phyloP scores from a whole-genome alignment of 257 asterid genomes.

The Perilla frutescens region DNA sequence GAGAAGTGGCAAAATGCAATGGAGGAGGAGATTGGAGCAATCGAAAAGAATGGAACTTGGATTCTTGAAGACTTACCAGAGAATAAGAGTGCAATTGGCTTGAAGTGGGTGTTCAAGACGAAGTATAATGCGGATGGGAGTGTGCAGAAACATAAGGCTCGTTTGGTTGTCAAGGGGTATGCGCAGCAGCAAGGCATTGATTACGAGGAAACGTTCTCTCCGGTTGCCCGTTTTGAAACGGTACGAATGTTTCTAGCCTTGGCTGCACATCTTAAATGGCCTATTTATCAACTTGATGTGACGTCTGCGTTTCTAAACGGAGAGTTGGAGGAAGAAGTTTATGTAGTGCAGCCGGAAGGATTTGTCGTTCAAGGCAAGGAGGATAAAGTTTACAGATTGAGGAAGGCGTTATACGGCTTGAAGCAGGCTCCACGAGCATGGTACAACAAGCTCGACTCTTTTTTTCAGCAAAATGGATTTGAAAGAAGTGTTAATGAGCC shows the following conservation, averaged over 20 bases:
- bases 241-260: not conserved
- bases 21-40: not conserved
- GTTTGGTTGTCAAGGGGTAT: conserved; percentile 20
- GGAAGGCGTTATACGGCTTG: too few relatives aligned
- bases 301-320: not conserved
- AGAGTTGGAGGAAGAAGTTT: not conserved
- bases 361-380: too few relatives aligned
- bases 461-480: not conserved
- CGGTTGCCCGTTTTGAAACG: not conserved
- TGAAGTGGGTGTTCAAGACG: too few relatives aligned
- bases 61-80: not conserved
- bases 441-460: too few relatives aligned
- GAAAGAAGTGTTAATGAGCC: conserved; percentile 20
- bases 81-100: not conserved
- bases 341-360: too few relatives aligned
- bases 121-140: not conserved
- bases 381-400: too few relatives aligned
- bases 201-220: conserved; percentile 24
- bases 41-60: conserved; percentile 29
- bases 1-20: conserved; percentile 3
- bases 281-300: conserved; percentile 28
- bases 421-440: too few relatives aligned
- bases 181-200: conserved; percentile 20
- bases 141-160: conserved; percentile 24
- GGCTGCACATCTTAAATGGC: conserved; percentile 1